A percentile compares a stretch with the other conserved stretches of the same genome.
Evolutionary conservation across 768 basidiomycete species (phyloP).

Genomic region (Calocybe gangraenosa): DNA sequence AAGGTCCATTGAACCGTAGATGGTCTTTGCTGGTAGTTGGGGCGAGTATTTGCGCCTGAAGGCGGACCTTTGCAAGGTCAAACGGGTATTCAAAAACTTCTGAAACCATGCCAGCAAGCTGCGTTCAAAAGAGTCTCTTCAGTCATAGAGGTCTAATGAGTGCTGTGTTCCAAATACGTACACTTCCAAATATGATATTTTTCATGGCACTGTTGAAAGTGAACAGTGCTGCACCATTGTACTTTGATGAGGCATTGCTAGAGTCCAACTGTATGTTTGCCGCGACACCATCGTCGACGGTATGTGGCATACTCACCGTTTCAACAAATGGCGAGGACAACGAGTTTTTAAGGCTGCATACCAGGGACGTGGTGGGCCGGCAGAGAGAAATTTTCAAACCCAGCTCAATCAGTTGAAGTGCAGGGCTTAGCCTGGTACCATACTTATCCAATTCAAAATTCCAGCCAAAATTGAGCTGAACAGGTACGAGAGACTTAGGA

Average conservation of each 20-base stretch:
- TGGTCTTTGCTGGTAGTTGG: slow-evolving; percentile 37
- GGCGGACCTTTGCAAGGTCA: slow-evolving; percentile 87
- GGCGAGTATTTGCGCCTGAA: slow-evolving; percentile 79
- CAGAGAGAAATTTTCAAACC: slow-evolving; percentile 3
- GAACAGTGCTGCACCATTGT: slow-evolving; percentile 10
- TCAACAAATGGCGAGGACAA: not conserved
- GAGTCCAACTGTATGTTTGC: not conserved
- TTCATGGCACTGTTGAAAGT: slow-evolving; percentile 27
- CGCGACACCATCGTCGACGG: slow-evolving; percentile 14
- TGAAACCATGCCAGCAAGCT: slow-evolving; percentile 81
- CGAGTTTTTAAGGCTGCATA: slow-evolving; percentile 8
- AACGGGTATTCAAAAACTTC: slow-evolving; percentile 92
- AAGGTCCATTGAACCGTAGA: slow-evolving; percentile 72
- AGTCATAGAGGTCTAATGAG: not conserved
- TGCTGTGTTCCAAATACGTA: slow-evolving; percentile 20
- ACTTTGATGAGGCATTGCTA: not conserved
- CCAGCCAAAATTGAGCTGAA: too few relatives aligned
- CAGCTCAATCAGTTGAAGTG: not conserved
- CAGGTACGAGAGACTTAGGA: too few relatives aligned
- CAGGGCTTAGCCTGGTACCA: too few relatives aligned
- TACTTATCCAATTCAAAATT: too few relatives aligned
- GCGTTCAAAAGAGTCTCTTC: slow-evolving; percentile 1
- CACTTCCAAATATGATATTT: slow-evolving; percentile 47
- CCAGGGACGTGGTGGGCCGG: not conserved
- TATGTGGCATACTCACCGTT: slow-evolving; percentile 8